Conservation (phyloP, 2,329 filamentous ascomycete species). For the Graphiopsis chlorocephala region DNA sequence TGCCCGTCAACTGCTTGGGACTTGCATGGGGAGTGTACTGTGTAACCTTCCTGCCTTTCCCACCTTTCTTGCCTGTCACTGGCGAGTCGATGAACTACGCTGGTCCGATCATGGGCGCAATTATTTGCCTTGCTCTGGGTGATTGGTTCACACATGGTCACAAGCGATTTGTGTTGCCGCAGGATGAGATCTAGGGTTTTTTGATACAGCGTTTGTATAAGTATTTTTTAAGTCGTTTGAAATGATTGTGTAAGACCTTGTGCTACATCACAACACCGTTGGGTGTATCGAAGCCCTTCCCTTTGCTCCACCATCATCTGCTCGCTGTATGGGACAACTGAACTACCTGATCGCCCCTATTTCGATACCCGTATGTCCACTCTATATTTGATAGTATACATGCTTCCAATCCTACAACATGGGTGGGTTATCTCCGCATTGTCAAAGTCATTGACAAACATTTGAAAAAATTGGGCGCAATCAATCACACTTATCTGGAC, state of each 20-base stretch:
- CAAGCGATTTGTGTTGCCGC: slow-evolving; percentile 14
- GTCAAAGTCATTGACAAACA: no score
- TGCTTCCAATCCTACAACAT: no score
- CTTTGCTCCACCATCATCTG: no score
- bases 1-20: slow-evolving; percentile 21
- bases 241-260: neutral
- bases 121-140: slow-evolving; percentile 17
- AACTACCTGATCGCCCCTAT: no score
- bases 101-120: slow-evolving; percentile 17
- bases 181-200: neutral
- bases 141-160: slow-evolving; percentile 16
- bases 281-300: neutral
- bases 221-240: neutral
- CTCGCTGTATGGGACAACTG: no score
- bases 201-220: neutral
- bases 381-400: no score
- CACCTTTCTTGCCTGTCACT: slow-evolving; percentile 19
- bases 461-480: no score
- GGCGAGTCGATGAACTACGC: slow-evolving; percentile 18
- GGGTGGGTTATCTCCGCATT: no score
- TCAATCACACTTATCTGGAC: no score
- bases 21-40: slow-evolving; percentile 40
- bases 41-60: slow-evolving; percentile 27
- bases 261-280: neutral
- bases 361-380: no score